These are phyloP conservation scores for Calonectria crousiana DNA, from an alignment of 2,329 filamentous ascomycete genomes.

Conservation along the genomic window DNA sequence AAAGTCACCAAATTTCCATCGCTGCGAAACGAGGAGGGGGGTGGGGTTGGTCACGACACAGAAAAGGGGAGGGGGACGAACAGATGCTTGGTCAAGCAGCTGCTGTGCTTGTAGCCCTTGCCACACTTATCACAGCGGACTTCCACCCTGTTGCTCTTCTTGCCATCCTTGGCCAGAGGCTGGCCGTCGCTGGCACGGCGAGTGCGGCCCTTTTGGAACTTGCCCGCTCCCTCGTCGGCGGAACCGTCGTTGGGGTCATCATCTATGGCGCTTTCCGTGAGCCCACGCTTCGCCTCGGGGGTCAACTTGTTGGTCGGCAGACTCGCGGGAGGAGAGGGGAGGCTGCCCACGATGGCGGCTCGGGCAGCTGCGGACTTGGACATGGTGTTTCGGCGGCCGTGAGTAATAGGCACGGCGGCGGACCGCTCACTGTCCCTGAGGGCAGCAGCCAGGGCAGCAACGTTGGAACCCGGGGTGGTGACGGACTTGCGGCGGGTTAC, in stretches of 20 bases:
- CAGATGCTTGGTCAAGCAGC: constrained; percentile 99
- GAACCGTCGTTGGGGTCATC: constrained; percentile 74
- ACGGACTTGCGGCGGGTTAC: constrained; percentile 96
- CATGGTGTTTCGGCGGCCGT: constrained; percentile 75
- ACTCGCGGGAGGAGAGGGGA: constrained; percentile 75
- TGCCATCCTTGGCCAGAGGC: constrained; percentile 83
- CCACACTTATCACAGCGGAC: constrained; percentile 97
- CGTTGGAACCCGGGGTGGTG: constrained; percentile 78
- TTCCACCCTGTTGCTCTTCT: constrained; percentile 85
- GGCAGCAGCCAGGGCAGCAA: constrained; percentile 80
- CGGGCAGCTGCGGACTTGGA: constrained; percentile 72
- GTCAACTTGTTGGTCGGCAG: constrained; percentile 70
- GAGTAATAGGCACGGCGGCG: constrained; percentile 68
- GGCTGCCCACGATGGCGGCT: constrained; percentile 65
- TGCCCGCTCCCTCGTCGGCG: constrained; percentile 64
- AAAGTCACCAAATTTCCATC: constrained; percentile 21
- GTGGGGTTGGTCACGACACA: constrained; percentile 50
- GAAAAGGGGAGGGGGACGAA: constrained; percentile 79
- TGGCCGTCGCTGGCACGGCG: constrained; percentile 87
- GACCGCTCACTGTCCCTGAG: constrained; percentile 74
- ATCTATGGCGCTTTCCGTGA: constrained; percentile 74
- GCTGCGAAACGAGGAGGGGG: constrained; percentile 45
- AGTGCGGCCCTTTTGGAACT: constrained; percentile 63
- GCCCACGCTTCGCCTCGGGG: constrained; percentile 61
- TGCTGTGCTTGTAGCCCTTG: constrained; percentile 99